Percentiles rank a stretch among this genome's conserved stretches.
Conservation (phyloP, 2,329 filamentous ascomycete species). For the Dactylellina drechsleri region DNA sequence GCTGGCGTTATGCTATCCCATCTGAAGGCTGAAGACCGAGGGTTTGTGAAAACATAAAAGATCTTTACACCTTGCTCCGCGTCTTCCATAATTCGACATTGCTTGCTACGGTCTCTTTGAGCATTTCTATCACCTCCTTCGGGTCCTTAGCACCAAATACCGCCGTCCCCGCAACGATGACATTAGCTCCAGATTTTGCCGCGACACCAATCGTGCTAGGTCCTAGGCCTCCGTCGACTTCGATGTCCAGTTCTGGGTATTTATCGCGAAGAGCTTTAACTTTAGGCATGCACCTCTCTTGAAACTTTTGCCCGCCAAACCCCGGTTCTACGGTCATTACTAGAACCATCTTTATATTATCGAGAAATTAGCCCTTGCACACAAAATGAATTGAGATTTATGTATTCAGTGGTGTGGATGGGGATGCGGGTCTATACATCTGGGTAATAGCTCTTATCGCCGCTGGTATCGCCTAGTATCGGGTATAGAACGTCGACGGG, state of each 20-base stretch:
- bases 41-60: neutral
- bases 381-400: constrained; percentile 1
- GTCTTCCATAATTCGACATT: constrained; percentile 38
- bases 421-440: constrained; percentile 13
- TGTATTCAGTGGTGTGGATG: too few species aligned
- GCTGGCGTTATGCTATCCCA: too few species aligned
- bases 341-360: constrained; percentile 81
- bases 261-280: constrained; percentile 81
- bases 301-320: constrained; percentile 98
- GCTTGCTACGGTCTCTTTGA: constrained; percentile 81
- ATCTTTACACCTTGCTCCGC: constrained; percentile 23
- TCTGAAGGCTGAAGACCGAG: neutral
- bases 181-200: constrained; percentile 93
- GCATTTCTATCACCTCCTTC: constrained; percentile 81
- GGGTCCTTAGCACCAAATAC: constrained; percentile 94
- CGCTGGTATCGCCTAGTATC: constrained; percentile 75
- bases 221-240: constrained; percentile 93
- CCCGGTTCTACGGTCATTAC: constrained; percentile 98
- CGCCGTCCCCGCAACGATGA: constrained; percentile 95
- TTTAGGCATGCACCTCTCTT: constrained; percentile 94
- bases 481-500: constrained; percentile 90
- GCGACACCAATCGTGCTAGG: constrained; percentile 91
- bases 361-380: constrained; percentile 26
- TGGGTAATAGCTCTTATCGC: constrained; percentile 68
- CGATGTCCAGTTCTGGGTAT: constrained; percentile 94